Base-by-base conservation (phyloP, 176 grass and related monocot species). In the Eragrostis curvula region DNA sequence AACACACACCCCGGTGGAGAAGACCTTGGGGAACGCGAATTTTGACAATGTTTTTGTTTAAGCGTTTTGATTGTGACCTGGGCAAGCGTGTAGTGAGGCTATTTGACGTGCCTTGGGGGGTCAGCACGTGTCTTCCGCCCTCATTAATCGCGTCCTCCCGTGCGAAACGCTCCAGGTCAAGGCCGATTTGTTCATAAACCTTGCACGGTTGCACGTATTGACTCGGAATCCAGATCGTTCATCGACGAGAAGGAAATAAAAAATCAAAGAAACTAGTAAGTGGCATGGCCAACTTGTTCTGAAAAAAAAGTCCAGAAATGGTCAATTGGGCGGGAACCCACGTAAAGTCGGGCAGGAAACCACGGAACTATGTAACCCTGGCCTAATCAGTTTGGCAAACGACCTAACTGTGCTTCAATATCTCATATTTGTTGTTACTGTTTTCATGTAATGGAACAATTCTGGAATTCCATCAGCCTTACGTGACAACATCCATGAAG, bases 1-100 rank as follows among this genome's bases (percentile, higher is more conserved):
- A 81, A 12, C 13, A 32, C 11, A 2, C 6, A 27, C 36, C 25
- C 48, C 32, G 18, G 17, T 2, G 24, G 5, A 73, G 71, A 46
- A 45, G 69, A 75, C 81, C 61, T 88, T 23, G 70, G 59, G 55
- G 11, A 21, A 8, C 42, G 71, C 4, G 66, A 56, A 20, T 13
- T 68, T 51, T 80, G 81, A 80, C 62, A 32, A 11, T 1, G 17
- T 47, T 47, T 85, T 80, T 85, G 52, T 85, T 89, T 77, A 81
- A 52, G 47, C 7, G 16, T 58, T 46, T 43, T 32, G 5, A 57
- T 41, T 66, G 28, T 59, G 74, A 28, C 41, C 10, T 50, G 50
- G 42, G 66, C 10, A 27, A 68, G 29, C 59, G 48, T 56, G 66
- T 14, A 36, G 6, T 50, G 46, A 71, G 69, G 50, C 21, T 29